Percentiles rank a stretch among this genome's conserved stretches.
These are phyloP conservation scores for Yamadazyma diospyri DNA, from an alignment of 1,139 yeast genomes.

Conservation along the genomic window DNA sequence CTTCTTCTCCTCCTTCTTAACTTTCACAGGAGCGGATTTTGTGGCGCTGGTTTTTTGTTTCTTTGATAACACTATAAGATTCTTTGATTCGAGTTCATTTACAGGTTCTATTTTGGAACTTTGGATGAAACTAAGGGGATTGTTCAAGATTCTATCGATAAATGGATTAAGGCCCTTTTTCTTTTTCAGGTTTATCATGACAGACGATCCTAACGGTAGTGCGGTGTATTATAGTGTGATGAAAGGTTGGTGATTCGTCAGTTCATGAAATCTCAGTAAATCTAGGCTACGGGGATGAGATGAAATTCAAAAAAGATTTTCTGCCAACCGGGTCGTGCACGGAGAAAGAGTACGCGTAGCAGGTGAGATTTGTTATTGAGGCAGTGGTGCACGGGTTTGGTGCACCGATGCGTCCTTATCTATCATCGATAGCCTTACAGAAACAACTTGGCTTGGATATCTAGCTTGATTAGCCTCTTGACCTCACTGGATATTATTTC, in stretches of 20 bases:
- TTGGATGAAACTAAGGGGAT: constrained; percentile 57
- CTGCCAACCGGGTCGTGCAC: constrained; percentile 3
- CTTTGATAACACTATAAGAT: constrained; percentile 38
- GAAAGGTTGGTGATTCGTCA: too few relatives aligned
- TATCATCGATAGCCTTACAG: too few relatives aligned
- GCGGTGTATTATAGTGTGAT: too few relatives aligned
- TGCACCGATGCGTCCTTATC: too few relatives aligned
- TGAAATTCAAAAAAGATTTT: constrained; percentile 3
- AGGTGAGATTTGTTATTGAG: too few relatives aligned
- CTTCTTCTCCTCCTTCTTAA: constrained; percentile 10
- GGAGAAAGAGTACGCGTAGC: too few relatives aligned
- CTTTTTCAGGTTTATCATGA: constrained; percentile 12
- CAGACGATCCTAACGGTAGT: too few relatives aligned
- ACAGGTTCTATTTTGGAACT: constrained; percentile 23
- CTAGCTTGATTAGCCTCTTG: constrained; percentile 18
- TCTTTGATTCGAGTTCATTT: constrained; percentile 26
- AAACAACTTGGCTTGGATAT: constrained; percentile 15
- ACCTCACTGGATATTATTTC: constrained; percentile 14
- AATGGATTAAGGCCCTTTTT: constrained; percentile 31
- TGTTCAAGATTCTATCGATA: constrained; percentile 55
- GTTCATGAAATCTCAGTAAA: too few relatives aligned
- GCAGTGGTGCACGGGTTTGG: too few relatives aligned
- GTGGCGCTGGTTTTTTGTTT: constrained; percentile 7
- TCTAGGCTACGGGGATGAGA: constrained; percentile 5
- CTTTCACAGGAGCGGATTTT: constrained; percentile 5